phyloP scores from a whole-genome alignment of 352 stramenopile genomes.

The Globisporangium irregulare region DNA sequence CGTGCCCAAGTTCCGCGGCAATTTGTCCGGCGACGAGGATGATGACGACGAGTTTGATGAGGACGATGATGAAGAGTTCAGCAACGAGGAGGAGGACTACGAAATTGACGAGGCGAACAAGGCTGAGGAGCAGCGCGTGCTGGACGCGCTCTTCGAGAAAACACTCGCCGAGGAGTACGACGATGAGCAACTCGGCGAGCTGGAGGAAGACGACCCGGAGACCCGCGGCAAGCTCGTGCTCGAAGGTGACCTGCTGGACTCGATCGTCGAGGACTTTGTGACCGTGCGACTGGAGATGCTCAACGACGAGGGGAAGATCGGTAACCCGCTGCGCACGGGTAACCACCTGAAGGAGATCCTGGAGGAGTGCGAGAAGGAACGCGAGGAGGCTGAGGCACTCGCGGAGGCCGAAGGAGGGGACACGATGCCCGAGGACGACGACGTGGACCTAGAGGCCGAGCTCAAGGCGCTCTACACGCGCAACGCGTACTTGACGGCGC shows the following conservation, averaged over 20 bases:
- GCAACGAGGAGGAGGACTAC: constrained; percentile 54
- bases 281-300: constrained; percentile 69
- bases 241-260: constrained; percentile 60
- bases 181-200: constrained; percentile 70
- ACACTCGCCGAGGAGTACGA: constrained; percentile 82
- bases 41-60: constrained; percentile 31
- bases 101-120: constrained; percentile 37
- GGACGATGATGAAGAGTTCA: constrained; percentile 80
- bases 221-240: constrained; percentile 66
- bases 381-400: constrained; percentile 46
- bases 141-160: constrained; percentile 89
- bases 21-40: constrained; percentile 71
- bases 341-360: constrained; percentile 73
- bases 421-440: constrained; percentile 22
- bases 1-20: constrained; percentile 59
- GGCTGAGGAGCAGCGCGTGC: constrained; percentile 76
- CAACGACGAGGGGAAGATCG: constrained; percentile 72
- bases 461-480: constrained; percentile 44
- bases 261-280: constrained; percentile 76
- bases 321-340: constrained; percentile 64
- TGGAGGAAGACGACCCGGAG: constrained; percentile 76
- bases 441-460: constrained; percentile 28
- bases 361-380: constrained; percentile 64
- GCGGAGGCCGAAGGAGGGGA: constrained; percentile 42
- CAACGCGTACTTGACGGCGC: constrained; percentile 64